Evolutionary conservation across 2,329 filamentous ascomycete genomes (phyloP).

Genomic region (Pseudogymnoascus sp.): DNA sequence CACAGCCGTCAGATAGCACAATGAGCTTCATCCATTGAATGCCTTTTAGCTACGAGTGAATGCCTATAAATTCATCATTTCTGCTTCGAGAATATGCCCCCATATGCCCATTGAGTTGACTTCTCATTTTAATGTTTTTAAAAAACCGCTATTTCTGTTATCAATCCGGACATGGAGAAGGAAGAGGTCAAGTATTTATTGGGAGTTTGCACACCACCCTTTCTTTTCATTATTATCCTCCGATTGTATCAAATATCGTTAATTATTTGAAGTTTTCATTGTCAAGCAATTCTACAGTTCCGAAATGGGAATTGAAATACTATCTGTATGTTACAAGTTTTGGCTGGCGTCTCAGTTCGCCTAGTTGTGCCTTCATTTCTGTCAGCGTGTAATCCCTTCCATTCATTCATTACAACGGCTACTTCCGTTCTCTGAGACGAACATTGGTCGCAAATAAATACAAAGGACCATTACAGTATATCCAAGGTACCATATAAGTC

Average conservation of each 20-base stretch:
- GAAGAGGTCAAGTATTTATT: neutral
- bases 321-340: neutral
- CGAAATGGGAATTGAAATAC: neutral
- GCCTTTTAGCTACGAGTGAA: conserved; percentile 10
- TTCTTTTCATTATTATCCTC: neutral
- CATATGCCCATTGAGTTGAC: conserved; percentile 5
- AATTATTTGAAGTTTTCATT: neutral
- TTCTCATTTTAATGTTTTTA: neutral
- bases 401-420: neutral
- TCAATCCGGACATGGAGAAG: neutral
- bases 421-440: neutral
- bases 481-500: neutral
- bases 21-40: conserved; percentile 27
- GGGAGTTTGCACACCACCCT: neutral
- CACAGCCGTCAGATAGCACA: conserved; percentile 32
- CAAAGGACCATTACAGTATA: neutral
- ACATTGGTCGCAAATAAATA: neutral
- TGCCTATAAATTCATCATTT: conserved; percentile 8
- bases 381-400: neutral
- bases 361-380: neutral
- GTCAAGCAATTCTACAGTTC: neutral
- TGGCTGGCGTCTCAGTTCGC: neutral
- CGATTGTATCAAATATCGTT: neutral
- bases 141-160: neutral
- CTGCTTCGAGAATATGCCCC: conserved; percentile 4